Conservation (phyloP, 108 stramenopile genomes). For the Nitzschia putrida region DNA sequence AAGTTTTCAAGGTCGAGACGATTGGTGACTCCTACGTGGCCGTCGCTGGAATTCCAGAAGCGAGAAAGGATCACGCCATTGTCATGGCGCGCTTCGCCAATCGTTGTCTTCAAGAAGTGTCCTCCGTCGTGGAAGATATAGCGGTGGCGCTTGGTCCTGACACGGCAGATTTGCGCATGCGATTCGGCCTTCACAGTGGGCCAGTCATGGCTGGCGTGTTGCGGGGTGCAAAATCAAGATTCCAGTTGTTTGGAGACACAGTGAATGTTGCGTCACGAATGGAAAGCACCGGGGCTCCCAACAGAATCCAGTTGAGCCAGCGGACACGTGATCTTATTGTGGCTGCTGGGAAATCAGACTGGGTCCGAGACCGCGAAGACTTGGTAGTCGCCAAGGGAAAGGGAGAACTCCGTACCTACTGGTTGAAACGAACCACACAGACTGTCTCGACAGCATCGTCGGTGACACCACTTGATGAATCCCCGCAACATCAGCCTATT, state of each 20-base stretch:
- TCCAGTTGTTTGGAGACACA: constrained; percentile 37
- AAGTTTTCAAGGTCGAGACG: constrained; percentile 60
- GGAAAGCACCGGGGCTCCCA: constrained; percentile 30
- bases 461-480: background rate
- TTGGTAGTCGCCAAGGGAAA: constrained; percentile 51
- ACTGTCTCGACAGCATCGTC: background rate
- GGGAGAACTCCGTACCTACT: constrained; percentile 57
- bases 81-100: constrained; percentile 45
- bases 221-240: constrained; percentile 29
- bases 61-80: constrained; percentile 27
- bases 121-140: constrained; percentile 8
- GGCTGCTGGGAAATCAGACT: constrained; percentile 44
- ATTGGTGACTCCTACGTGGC: constrained; percentile 67
- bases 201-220: constrained; percentile 26
- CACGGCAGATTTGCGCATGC: constrained; percentile 33
- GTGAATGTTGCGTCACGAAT: constrained; percentile 30
- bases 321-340: constrained; percentile 43
- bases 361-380: constrained; percentile 44
- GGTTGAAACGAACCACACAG: constrained; percentile 21
- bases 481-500: background rate
- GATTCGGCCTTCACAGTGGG: constrained; percentile 46
- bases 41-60: constrained; percentile 39
- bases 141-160: constrained; percentile 4
- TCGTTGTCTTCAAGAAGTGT: constrained; percentile 32
- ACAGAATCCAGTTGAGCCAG: constrained; percentile 49